These are phyloP conservation scores for Terana coerulea DNA, from an alignment of 768 basidiomycete species.

Conservation along the genomic window DNA sequence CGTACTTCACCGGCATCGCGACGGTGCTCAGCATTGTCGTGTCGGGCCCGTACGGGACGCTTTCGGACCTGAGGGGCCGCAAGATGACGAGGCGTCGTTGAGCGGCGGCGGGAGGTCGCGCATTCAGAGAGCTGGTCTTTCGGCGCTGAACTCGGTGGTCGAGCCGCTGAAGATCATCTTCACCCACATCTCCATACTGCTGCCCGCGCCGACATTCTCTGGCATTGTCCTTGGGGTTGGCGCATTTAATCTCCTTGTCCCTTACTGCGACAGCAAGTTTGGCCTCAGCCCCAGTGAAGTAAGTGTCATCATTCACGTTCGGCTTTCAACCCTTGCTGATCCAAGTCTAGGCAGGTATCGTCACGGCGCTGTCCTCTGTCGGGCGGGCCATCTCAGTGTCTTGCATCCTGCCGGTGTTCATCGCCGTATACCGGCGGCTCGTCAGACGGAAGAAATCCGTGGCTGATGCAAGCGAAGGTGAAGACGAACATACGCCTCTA, in stretches of 20 bases:
- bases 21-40: slow-evolving; percentile 3
- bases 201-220: background rate
- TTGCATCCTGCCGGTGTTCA: background rate
- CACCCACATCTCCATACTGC: background rate
- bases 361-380: background rate
- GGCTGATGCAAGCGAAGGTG: background rate
- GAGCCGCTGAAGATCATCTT: background rate
- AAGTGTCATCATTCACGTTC: too few relatives aligned
- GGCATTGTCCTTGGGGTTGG: background rate
- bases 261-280: slow-evolving; percentile 1
- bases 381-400: background rate
- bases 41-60: background rate
- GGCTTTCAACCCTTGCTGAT: too few relatives aligned
- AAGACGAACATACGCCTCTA: background rate
- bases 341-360: background rate
- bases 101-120: too few relatives aligned
- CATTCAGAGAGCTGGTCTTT: too few relatives aligned
- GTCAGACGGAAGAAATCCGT: background rate
- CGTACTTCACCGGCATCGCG: background rate
- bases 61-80: background rate
- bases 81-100: too few relatives aligned
- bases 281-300: slow-evolving; percentile 1
- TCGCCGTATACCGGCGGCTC: background rate
- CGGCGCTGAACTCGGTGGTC: background rate
- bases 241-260: background rate